Percentiles rank a stretch among this genome's conserved stretches.
Conservation (phyloP, 495 filamentous ascomycete species). For the Podospora tetraspora region DNA sequence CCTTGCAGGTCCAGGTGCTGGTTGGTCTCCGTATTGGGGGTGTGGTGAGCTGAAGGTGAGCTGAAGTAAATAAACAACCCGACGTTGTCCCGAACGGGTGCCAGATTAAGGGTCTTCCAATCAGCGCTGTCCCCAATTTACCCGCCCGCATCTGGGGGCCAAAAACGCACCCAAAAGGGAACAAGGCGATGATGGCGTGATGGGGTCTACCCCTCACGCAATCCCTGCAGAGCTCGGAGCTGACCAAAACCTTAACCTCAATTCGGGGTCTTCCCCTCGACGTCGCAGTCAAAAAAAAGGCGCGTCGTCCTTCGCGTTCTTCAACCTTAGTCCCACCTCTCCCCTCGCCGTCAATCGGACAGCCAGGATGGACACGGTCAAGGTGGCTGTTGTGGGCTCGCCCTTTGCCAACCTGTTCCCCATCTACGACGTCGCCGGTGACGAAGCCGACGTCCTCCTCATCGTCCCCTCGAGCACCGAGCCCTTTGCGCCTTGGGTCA, state of each 20-base stretch:
- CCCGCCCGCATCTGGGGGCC: not conserved
- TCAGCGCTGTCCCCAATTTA: not conserved
- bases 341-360: not conserved
- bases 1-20: too few species aligned
- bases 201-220: constrained; percentile 6
- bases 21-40: too few species aligned
- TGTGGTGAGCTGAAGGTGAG: too few species aligned
- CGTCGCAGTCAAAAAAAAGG: not conserved
- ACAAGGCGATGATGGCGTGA: constrained; percentile 8
- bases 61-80: too few species aligned
- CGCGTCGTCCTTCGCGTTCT: not conserved
- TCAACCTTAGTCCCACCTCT: not conserved
- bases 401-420: constrained; percentile 27
- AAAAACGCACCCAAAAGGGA: not conserved
- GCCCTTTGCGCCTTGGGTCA: constrained; percentile 18
- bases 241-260: not conserved
- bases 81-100: not conserved
- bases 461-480: constrained; percentile 18
- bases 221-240: constrained; percentile 1
- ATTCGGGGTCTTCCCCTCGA: not conserved
- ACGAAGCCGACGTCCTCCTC: constrained; percentile 27
- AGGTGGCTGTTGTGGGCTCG: constrained; percentile 21
- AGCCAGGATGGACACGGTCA: constrained; percentile 17
- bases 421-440: constrained; percentile 31
- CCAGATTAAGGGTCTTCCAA: not conserved